A percentile compares a stretch with the other conserved stretches of the same genome.
Evolutionary conservation across 306 rosid species (phyloP).

Genomic region (Canavalia ensiformis): DNA sequence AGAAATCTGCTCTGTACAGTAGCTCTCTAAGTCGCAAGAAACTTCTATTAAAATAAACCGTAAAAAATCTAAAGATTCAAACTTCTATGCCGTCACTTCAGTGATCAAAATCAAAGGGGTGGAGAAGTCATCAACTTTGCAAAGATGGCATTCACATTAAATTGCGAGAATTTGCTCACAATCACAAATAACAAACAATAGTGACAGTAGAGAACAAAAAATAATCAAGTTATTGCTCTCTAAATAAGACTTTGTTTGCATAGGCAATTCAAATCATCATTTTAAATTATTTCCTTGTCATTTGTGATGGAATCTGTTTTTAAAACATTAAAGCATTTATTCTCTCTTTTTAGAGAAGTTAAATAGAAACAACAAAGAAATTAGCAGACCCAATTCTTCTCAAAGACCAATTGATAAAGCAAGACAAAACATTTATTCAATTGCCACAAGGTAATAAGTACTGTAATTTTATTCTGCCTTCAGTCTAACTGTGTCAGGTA

Average conservation of each 20-base stretch:
- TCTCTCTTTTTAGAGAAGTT: not conserved
- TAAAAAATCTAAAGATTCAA: not conserved
- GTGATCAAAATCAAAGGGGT: too few species aligned
- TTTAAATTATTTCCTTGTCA: not conserved
- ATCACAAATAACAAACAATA: not conserved
- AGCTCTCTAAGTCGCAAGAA: not conserved
- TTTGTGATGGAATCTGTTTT: not conserved
- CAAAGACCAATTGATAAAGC: conserved; percentile 11
- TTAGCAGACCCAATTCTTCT: not conserved
- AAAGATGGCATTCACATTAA: not conserved
- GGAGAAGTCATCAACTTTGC: too few species aligned
- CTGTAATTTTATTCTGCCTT: conserved; percentile 45
- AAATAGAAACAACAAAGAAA: not conserved
- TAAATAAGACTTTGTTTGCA: not conserved
- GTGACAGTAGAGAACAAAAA: not conserved
- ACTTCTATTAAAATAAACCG: not conserved
- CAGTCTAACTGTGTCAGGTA: conserved; percentile 39
- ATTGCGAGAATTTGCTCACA: not conserved
- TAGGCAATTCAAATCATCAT: conserved; percentile 4
- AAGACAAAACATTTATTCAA: conserved; percentile 48
- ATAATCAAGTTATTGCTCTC: not conserved
- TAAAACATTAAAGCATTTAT: not conserved
- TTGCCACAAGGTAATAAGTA: conserved; percentile 21
- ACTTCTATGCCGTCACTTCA: not conserved
- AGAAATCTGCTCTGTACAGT: not conserved